A percentile compares a stretch with the other conserved stretches of the same genome.
Evolutionary conservation across 2,329 filamentous ascomycete species (phyloP).

Genomic region (Coniochaeta ligniaria): DNA sequence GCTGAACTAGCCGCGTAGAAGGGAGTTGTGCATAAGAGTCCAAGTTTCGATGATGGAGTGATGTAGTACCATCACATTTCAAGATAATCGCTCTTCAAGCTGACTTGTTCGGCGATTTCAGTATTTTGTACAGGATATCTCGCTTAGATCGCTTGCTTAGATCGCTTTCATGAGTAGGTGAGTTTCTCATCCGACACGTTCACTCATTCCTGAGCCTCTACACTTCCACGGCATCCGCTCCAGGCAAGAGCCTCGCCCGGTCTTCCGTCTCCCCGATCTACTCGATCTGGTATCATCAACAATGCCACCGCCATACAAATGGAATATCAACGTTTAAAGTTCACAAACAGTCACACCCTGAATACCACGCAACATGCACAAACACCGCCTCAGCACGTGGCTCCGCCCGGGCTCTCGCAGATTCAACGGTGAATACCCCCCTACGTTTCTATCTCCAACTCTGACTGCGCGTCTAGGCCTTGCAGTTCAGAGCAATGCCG

Average conservation of each 20-base stretch:
- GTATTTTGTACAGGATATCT: not conserved
- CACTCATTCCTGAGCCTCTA: not conserved
- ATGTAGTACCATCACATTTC: no score
- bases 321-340: not conserved
- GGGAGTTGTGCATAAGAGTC: no score
- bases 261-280: not conserved
- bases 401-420: not conserved
- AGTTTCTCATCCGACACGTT: not conserved
- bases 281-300: not conserved
- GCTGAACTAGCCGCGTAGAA: no score
- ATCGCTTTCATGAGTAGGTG: not conserved
- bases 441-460: no score
- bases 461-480: not conserved
- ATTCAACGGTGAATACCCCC: not conserved
- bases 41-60: no score
- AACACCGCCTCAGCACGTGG: not conserved
- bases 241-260: not conserved
- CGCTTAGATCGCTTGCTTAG: no score
- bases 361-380: not conserved
- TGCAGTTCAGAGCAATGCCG: slow-evolving; percentile 17
- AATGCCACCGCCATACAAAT: not conserved
- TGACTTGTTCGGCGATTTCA: not conserved
- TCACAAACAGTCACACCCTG: not conserved
- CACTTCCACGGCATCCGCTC: not conserved
- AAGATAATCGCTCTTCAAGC: no score